Base-by-base conservation (phyloP, 176 grass and related monocot genomes). In the Carex cristatella region DNA sequence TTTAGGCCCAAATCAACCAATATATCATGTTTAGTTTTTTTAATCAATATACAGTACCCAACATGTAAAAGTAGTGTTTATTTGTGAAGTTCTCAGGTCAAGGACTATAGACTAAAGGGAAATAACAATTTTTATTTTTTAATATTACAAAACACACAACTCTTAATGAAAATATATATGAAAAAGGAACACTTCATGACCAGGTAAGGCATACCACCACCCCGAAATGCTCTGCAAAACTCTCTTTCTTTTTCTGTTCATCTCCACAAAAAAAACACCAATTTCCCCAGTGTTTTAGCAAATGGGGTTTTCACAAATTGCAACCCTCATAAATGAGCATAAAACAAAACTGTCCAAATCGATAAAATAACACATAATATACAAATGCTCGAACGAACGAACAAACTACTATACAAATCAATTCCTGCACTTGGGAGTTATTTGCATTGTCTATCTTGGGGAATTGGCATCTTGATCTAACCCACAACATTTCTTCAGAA, bases 291-390 rank as follows among this genome's bases (percentile, higher is more conserved):
- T 56, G 42, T 19, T 56, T 56, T 27, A 69, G 46, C 37, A 27
- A 49, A 55, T 18, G 1, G 13, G 23, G 51, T 83, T 81, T 81
- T 83, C 40, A 69, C 46, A 35, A 79, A 79, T 33, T 15, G 53
- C 53, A 83, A 35, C 81, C 28, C 81, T 81, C 59, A 65, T 60
- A 65, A 81, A 81, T 81, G 16, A 42, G 10, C 60, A 81, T 58
- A 23, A 40, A 60, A 81, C 38, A 65, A 83, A 83, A 83, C 37
- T 67, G 59, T 67, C 27, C 81, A 67, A 69, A 69, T 51, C 27
- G 30, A 54, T 30, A 69, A 69, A 65, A 68, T 44, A 55, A 64
- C 79, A 65, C 59, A 83, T 66, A 83, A 83, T 83, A 83, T 83
- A 83, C 81, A 83, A 69, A 83, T 12, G 31, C 63, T 54, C 13